Conservation (phyloP, 768 basidiomycete species). For the Russula compacta region DNA sequence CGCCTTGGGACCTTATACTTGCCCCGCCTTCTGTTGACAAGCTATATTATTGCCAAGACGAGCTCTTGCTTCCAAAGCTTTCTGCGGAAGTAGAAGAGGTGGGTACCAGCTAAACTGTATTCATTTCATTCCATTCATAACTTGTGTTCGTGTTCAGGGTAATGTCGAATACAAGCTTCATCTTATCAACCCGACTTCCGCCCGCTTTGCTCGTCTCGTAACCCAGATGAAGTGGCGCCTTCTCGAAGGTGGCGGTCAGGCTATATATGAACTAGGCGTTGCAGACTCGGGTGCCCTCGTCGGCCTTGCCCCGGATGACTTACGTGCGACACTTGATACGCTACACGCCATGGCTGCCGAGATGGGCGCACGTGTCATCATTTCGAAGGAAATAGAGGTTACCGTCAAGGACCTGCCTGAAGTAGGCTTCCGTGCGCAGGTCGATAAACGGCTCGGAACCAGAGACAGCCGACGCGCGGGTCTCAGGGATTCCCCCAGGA, state of each 20-base stretch:
- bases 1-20: slow-evolving; percentile 75
- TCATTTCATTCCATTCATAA: neutral
- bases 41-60: slow-evolving; percentile 24
- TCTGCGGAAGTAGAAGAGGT: slow-evolving; percentile 69
- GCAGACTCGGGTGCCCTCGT: slow-evolving; percentile 83
- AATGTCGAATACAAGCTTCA: slow-evolving; percentile 95
- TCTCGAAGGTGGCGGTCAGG: slow-evolving; percentile 46
- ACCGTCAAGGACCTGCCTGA: slow-evolving; percentile 35
- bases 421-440: slow-evolving; percentile 31
- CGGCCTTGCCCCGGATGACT: slow-evolving; percentile 62
- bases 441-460: slow-evolving; percentile 26
- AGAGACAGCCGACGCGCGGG: slow-evolving; percentile 2
- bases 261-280: slow-evolving; percentile 52
- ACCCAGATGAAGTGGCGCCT: slow-evolving; percentile 94
- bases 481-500: neutral
- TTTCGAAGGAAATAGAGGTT: slow-evolving; percentile 83
- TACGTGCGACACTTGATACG: slow-evolving; percentile 76
- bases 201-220: slow-evolving; percentile 74
- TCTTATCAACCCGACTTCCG: slow-evolving; percentile 65
- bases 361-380: slow-evolving; percentile 84
- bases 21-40: slow-evolving; percentile 34
- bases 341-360: slow-evolving; percentile 92
- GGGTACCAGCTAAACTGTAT: slow-evolving; percentile 1
- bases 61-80: slow-evolving; percentile 46
- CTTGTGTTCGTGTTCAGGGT: slow-evolving; percentile 37